These are phyloP conservation scores for Mariannaea elegans DNA, from an alignment of 2,329 filamentous ascomycete species.

Conservation along the genomic window DNA sequence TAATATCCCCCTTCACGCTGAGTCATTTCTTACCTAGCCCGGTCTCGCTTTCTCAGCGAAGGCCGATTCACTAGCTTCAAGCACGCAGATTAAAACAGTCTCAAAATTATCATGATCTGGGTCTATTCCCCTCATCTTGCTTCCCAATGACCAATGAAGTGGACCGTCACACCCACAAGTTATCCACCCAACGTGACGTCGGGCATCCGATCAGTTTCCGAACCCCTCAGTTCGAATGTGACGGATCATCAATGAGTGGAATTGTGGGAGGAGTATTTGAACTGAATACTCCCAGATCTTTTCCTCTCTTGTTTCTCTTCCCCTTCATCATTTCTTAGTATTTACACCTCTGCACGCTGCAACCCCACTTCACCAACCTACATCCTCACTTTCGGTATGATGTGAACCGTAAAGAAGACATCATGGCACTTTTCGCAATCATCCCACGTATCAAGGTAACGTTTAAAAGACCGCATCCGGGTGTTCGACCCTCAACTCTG, in stretches of 20 bases:
- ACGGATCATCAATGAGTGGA: background rate
- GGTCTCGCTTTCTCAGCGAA: background rate
- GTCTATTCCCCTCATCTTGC: conserved; percentile 14
- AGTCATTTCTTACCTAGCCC: background rate
- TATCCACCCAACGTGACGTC: conserved; percentile 34
- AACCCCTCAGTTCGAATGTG: conserved; percentile 30
- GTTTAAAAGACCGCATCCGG: conserved; percentile 57
- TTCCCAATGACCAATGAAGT: conserved; percentile 32
- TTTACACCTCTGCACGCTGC: background rate
- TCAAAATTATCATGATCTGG: background rate
- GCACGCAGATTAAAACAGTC: background rate
- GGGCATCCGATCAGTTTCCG: conserved; percentile 18
- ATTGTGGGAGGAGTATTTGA: conserved; percentile 7
- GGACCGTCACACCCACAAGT: background rate
- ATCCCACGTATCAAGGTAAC: conserved; percentile 55
- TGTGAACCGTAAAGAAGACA: conserved; percentile 35
- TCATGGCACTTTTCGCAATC: conserved; percentile 39
- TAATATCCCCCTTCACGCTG: conserved; percentile 18
- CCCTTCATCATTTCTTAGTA: background rate
- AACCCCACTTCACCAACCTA: background rate
- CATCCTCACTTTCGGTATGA: conserved; percentile 34
- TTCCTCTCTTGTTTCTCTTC: background rate
- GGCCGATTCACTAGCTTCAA: background rate
- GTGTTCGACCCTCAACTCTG: conserved; percentile 48
- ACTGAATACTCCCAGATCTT: background rate